These are phyloP conservation scores for Avena insularis DNA, from an alignment of 176 grass and related monocot species.

Conservation along the genomic window DNA sequence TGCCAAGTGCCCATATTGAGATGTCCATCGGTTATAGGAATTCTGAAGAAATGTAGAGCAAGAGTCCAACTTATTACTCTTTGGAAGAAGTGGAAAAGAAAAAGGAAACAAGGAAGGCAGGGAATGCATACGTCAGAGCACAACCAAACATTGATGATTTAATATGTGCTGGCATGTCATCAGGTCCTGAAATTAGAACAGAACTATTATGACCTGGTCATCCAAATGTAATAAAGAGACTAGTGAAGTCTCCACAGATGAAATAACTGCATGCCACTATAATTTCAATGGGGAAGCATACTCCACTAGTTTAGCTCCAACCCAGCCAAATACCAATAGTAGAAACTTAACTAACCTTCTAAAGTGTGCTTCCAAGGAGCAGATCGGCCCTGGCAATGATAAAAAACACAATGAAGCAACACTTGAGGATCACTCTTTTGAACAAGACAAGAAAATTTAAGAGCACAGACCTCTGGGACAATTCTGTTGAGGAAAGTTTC, in stretches of 20 bases:
- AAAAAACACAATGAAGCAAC: slow-evolving; percentile 33
- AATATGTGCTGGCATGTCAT: slow-evolving; percentile 99
- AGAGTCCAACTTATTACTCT: slow-evolving; percentile 21
- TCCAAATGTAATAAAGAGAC: background rate
- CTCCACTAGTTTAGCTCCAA: background rate
- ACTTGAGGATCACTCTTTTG: slow-evolving; percentile 3
- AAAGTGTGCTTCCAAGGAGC: slow-evolving; percentile 98
- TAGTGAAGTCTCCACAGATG: slow-evolving; percentile 16
- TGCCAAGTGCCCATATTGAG: slow-evolving; percentile 99
- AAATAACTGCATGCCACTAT: background rate
- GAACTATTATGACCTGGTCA: slow-evolving; percentile 25
- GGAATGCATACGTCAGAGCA: slow-evolving; percentile 69
- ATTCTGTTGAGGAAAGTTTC: slow-evolving; percentile 93
- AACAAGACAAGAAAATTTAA: slow-evolving; percentile 15
- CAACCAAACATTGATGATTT: slow-evolving; percentile 99
- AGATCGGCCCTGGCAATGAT: slow-evolving; percentile 66
- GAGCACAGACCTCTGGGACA: slow-evolving; percentile 75
- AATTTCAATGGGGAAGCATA: background rate
- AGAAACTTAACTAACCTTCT: slow-evolving; percentile 66
- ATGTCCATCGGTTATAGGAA: slow-evolving; percentile 89
- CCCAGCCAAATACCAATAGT: background rate
- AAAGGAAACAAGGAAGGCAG: background rate
- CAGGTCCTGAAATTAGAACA: slow-evolving; percentile 76
- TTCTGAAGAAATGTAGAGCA: slow-evolving; percentile 52
- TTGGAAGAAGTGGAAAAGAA: slow-evolving; percentile 17